Conservation (phyloP, 345 rosid species). For the Salix viminalis region DNA sequence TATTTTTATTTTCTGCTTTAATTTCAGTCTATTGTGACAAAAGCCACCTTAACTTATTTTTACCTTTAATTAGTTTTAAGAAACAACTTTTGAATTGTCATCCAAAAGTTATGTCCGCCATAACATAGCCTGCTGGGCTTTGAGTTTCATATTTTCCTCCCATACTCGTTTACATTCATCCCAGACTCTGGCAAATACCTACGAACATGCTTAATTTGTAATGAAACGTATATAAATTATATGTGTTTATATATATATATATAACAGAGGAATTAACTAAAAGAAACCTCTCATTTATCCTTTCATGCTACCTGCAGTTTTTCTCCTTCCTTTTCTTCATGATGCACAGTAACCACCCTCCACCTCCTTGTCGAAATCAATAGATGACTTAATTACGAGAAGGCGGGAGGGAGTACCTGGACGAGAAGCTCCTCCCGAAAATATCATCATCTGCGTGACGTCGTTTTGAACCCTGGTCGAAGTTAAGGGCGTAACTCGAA, state of each 20-base stretch:
- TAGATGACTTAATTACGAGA: background rate
- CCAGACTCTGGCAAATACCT: background rate
- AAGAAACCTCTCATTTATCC: background rate
- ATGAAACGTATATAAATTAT: background rate
- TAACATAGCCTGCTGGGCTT: too few relatives aligned
- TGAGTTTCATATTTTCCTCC: background rate
- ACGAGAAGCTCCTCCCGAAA: background rate
- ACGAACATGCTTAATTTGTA: background rate
- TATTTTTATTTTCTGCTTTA: too few relatives aligned
- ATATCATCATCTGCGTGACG: background rate
- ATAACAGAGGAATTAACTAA: background rate
- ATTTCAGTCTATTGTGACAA: too few relatives aligned
- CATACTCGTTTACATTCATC: too few relatives aligned
- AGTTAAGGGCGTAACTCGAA: constrained; percentile 6
- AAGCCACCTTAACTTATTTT: too few relatives aligned
- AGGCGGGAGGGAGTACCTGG: constrained; percentile 5
- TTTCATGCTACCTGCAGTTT: background rate
- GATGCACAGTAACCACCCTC: too few relatives aligned
- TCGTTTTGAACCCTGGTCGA: constrained; percentile 3
- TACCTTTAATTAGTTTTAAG: too few relatives aligned
- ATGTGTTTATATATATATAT: background rate
- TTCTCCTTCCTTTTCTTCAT: too few relatives aligned
- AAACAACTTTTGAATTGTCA: too few relatives aligned
- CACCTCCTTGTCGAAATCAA: constrained; percentile 5
- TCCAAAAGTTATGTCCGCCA: too few relatives aligned